These are phyloP conservation scores for Tarenaya hassleriana DNA, from an alignment of 345 rosid genomes.

Conservation along the genomic window DNA sequence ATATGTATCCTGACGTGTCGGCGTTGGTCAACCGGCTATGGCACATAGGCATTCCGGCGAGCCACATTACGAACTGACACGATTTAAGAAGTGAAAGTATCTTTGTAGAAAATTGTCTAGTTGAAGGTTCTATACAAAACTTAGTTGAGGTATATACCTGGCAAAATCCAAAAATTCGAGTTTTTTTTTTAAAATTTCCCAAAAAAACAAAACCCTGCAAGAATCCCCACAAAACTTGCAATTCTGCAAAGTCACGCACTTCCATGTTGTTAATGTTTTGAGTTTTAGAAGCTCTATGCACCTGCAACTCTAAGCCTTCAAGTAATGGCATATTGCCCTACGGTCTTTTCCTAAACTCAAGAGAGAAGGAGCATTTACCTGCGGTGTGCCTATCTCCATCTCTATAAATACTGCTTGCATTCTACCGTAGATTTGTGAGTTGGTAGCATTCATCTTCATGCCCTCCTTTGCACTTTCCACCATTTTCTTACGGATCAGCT, in stretches of 20 bases:
- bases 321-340: neutral
- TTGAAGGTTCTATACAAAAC: too few species aligned
- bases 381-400: slow-evolving; percentile 24
- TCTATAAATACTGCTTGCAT: slow-evolving; percentile 64
- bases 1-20: too few species aligned
- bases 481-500: slow-evolving; percentile 68
- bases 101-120: too few species aligned
- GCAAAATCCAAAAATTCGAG: too few species aligned
- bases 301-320: neutral
- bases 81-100: too few species aligned
- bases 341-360: neutral
- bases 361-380: slow-evolving; percentile 23
- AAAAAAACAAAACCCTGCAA: too few species aligned
- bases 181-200: too few species aligned
- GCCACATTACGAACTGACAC: too few species aligned
- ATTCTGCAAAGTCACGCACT: neutral
- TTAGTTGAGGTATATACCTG: too few species aligned
- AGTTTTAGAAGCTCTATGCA: neutral
- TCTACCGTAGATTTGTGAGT: slow-evolving; percentile 66
- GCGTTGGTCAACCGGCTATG: too few species aligned
- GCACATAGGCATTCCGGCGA: too few species aligned
- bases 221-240: neutral
- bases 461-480: slow-evolving; percentile 68
- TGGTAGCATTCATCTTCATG: slow-evolving; percentile 53
- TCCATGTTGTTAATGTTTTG: neutral